Evolutionary conservation across 139 green algal genomes (phyloP), one percentile per base, ranked within the genome.

Genomic region (Picochlorum sp.): DNA sequence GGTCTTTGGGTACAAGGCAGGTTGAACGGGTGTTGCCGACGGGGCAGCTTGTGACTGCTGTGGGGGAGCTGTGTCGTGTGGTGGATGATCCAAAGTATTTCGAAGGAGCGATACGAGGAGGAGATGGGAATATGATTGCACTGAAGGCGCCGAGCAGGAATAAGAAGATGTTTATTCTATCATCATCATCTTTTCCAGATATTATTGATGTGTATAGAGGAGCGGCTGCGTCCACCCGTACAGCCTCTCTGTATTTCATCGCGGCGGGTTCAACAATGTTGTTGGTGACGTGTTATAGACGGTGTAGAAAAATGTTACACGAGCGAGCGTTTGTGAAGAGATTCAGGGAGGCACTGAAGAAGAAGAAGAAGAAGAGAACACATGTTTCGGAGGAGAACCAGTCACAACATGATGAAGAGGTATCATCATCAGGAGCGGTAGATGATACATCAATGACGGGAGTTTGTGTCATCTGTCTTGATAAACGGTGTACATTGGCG

Each of bases 381-480:
- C 50, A 66, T 10, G 49, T 21, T 57, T 41, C 13, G 0, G 34
- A 9, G 34, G 1, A 41, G 6, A 30, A 7, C 28, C 4, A 0
- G 28, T 30, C 28, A 30, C 24, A 24, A 24, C 23, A 24, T 28
- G 24, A 28, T 4, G 34, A 41, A 41, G 34, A 41, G 13, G 34
- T n/a, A n/a, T n/a, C 6, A 38, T 38, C 24, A 30, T 30, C 26
- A 30, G 26, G 3, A 30, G 3, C 47, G 6, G 18, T 10, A 6
- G 47, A 54, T 20, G 11, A 18, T 54, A 9, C 8, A 54, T 13
- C 5, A 26, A 54, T 21, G 13, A 49, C 38, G 2, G 3, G 45
- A 14, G 6, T 52, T 26, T 85, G 78, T 71, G 76, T 81, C 16
- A 60, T 80, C 10, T 85, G 78, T 65, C 18, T 80, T 21, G 63